Base-by-base conservation (phyloP, 2,329 filamentous ascomycete species). In the Colletotrichum chrysophilum region DNA sequence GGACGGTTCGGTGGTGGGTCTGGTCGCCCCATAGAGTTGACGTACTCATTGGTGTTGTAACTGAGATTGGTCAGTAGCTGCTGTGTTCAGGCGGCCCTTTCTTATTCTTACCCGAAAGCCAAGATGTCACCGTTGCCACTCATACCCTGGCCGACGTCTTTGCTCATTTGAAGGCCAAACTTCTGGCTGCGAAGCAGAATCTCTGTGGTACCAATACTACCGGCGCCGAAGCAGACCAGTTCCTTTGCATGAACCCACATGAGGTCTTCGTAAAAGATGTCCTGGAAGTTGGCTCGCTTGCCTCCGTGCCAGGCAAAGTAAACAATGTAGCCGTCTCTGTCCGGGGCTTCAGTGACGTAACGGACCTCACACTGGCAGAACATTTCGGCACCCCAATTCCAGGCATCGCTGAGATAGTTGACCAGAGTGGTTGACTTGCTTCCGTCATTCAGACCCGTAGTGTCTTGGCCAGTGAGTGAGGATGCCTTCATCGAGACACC, bases 331-430 rank as follows among this genome's bases (percentile, higher is more conserved):
- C 92, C 92, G 10, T 88, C 87, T 4, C 83, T 83, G 0, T 82
- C 81, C 1, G 78, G 71, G 55, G 88, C 87, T 80, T 91, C 89
- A 68, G 90, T 88, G 66, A 94, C 85, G 78, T 93, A 90, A 65
- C 90, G 87, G 3, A 94, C 93, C 81, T 94, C 92, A 73, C 91
- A 92, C 78, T 92, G 89, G 82, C 92, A 94, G 77, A 94, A 94
- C 82, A 94, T 90, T 79, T 94, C 92, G 14, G 93, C 91, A 12
- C 92, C 93, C 91, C 92, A 93, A 79, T 93, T 93, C 92, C 92
- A 94, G 2, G 93, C 92, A 81, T 94, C 93, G 9, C 90, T 88
- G 12, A 94, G 84, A 79, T 94, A 94, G 2, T 92, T 94, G 43
- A 93, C 91, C 2, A 92, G 86, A 0, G 91, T 93, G 9, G 90